Evolutionary conservation across 2,329 filamentous ascomycete species (phyloP), one percentile per base, ranked within the genome.

Genomic region (Epichloe hybrida): DNA sequence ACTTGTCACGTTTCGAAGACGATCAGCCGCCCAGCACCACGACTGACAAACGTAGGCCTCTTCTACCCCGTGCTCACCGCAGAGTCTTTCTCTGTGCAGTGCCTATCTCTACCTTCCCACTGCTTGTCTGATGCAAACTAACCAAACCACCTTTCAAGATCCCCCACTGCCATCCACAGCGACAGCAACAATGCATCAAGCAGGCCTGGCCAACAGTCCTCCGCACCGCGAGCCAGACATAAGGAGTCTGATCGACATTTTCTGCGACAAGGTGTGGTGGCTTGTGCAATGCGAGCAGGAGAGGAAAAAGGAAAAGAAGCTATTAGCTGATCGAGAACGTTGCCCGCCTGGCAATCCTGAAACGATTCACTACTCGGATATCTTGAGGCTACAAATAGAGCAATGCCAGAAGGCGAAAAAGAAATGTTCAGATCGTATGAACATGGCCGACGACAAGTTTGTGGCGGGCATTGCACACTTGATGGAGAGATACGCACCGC

Each of bases 221-320:
- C 31, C 31, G 15, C 21, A 35, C 20, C 20, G n/a, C 8, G 49
- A 50, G 11, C 11, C 27, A 15, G 49, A 55, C 3, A 48, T 54
- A 39, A 58, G 48, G 40, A 27, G 12, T 2, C 12, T 62, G 2
- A 50, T 56, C 15, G 57, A 61, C 12, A 36, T 58, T 2, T n/a
- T 64, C 6, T 57, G 54, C 21, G 56, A 64, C 7, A 57, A 57
- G 43, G 51, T 57, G 4, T 48, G 49, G 43, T 57, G 54, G 48
- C 58, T 50, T 15, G 54, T 54, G 37, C 52, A 57, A 17, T 52
- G 55, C 43, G 53, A 56, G 6, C 43, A 50, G 3, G 55, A 57
- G 17, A 54, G 54, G 4, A 57, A 53, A 9, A 56, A 48, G 34
- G 53, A 53, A 12, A 56, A 53, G 43, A 59, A 46, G 35, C 34